A percentile compares a stretch with the other conserved stretches of the same genome.
Evolutionary conservation across 192 early-diverging fungal species (phyloP).

Genomic region (Backusella tarrabulga): DNA sequence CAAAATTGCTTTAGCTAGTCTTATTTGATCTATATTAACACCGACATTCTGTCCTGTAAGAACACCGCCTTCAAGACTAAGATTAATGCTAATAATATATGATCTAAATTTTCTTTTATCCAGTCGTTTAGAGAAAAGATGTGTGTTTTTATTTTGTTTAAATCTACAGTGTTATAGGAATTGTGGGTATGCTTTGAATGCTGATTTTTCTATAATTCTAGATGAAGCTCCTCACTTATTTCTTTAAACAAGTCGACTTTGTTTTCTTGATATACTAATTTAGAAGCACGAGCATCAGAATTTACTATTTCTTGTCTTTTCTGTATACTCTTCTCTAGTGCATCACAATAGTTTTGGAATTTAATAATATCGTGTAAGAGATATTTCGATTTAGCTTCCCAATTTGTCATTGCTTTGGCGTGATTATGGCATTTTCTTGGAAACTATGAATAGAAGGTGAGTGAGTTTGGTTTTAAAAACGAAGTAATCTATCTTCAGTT

Average conservation of each 20-base stretch:
- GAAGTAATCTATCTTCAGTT: background rate
- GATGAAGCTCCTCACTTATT: conserved; percentile 8
- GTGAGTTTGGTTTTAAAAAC: background rate
- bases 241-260: conserved; percentile 17
- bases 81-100: too few species aligned
- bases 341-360: conserved; percentile 77
- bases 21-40: too few species aligned
- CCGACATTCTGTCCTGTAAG: too few species aligned
- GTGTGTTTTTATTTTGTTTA: background rate
- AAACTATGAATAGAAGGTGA: conserved; percentile 42
- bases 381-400: conserved; percentile 74
- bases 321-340: conserved; percentile 49
- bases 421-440: conserved; percentile 45
- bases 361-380: conserved; percentile 79
- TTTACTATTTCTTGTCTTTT: background rate
- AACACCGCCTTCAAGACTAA: too few species aligned
- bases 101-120: too few species aligned
- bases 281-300: background rate
- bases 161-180: background rate
- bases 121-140: too few species aligned
- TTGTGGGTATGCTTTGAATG: background rate
- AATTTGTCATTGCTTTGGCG: conserved; percentile 69
- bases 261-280: background rate
- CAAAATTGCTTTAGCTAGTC: too few species aligned
- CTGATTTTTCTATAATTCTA: background rate